Base-by-base conservation (phyloP, 2,329 filamentous ascomycete genomes). In the Pyricularia grisea region DNA sequence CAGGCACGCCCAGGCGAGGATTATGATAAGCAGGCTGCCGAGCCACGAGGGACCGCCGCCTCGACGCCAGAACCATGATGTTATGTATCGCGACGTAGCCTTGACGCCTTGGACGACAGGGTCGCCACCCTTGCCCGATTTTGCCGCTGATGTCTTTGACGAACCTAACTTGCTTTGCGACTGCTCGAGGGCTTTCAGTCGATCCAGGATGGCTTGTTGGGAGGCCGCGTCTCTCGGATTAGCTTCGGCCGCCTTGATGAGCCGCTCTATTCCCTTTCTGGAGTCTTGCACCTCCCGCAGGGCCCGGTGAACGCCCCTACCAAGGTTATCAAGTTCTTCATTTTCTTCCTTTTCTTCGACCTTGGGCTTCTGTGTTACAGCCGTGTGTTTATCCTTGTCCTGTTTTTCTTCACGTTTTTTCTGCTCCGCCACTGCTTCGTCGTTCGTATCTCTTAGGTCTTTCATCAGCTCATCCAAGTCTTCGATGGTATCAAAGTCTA, bases 401-500 rank as follows among this genome's bases (percentile, higher is more conserved):
- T 66, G 9, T 64, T 66, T 58, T 58, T 33, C 42, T 36, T 33
- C 55, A 67, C 20, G 70, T 73, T 55, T 74, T 73, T 74, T 74
- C 25, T 76, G 71, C 66, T 75, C 73, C 65, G 74, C 68, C 68
- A 77, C 71, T 3, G 74, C 71, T n/a, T 17, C 9, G 72, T 72
- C 9, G 73, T 73, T 12, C 73, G 71, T 5, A 75, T 71, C 69
- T 78, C 79, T 67, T 77, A 77, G 27, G n/a, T 78, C 78, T 33
- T 76, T 75, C 30, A 87, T 73, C 58, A 87, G 77, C 31, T 84
- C 82, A 69, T 84, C 84, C 33, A 88, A 78, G 70, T 88, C 84
- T 66, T 88, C 86, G n/a, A 87, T 75, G 0, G 85, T 88, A 0
- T 84, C 86, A 72, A 88, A 86, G 66, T 88, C 86, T 23, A 87